Evolutionary conservation across 2,329 filamentous ascomycete species (phyloP).

Genomic region (Metarhizium rileyi): DNA sequence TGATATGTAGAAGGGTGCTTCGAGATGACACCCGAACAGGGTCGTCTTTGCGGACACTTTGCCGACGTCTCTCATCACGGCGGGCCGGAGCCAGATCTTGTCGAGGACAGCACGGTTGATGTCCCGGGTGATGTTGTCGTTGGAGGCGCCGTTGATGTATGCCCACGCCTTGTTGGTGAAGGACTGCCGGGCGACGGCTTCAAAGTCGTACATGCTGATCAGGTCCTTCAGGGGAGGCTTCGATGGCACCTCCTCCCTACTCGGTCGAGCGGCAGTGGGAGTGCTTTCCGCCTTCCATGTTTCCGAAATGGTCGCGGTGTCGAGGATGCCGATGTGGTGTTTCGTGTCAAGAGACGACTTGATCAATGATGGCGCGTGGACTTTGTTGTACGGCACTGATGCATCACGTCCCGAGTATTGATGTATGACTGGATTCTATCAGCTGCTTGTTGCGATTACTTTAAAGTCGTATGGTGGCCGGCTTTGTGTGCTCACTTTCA

Average conservation of each 20-base stretch:
- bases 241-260: not conserved
- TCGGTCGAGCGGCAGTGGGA: not conserved
- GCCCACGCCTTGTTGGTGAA: slow-evolving; percentile 14
- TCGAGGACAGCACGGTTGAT: slow-evolving; percentile 11
- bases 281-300: not conserved
- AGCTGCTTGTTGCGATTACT: no score
- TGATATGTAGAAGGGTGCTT: slow-evolving; percentile 13
- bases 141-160: slow-evolving; percentile 15
- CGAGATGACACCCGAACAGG: slow-evolving; percentile 13
- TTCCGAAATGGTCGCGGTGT: slow-evolving; percentile 4
- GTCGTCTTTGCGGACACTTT: slow-evolving; percentile 9
- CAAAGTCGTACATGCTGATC: slow-evolving; percentile 18
- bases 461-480: not conserved
- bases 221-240: slow-evolving; percentile 11
- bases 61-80: slow-evolving; percentile 14
- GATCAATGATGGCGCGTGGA: slow-evolving; percentile 15
- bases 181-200: slow-evolving; percentile 8
- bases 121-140: slow-evolving; percentile 16
- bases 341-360: slow-evolving; percentile 8
- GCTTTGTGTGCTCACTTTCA: slow-evolving; percentile 6
- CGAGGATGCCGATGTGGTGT: slow-evolving; percentile 10
- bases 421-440: slow-evolving; percentile 13
- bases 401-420: slow-evolving; percentile 17
- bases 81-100: slow-evolving; percentile 15
- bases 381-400: slow-evolving; percentile 13